These are phyloP conservation scores for Starmerella bombi DNA, from an alignment of 805 yeast species.

Conservation along the genomic window DNA sequence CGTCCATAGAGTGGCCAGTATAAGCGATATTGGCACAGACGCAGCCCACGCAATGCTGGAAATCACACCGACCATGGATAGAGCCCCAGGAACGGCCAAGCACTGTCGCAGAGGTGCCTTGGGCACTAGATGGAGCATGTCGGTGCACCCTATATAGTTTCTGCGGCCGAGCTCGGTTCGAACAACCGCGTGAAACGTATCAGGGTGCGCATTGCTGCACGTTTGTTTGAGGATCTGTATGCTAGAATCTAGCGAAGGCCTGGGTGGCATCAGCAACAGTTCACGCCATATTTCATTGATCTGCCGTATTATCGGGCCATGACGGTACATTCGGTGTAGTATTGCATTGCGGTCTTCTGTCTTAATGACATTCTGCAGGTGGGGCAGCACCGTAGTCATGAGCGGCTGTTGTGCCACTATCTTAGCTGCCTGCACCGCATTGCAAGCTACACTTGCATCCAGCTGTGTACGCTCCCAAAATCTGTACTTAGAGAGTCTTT, in stretches of 20 bases:
- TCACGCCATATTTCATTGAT: conserved; percentile 2
- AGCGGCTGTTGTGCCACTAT: neutral
- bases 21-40: conserved; percentile 2
- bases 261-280: conserved; percentile 5
- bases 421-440: conserved; percentile 13
- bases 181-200: neutral
- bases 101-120: neutral
- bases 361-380: neutral
- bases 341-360: neutral
- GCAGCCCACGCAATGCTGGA: conserved; percentile 5
- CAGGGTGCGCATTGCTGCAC: neutral
- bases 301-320: conserved; percentile 1
- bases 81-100: neutral
- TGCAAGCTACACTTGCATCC: conserved; percentile 4
- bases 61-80: neutral
- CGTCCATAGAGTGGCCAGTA: conserved; percentile 9
- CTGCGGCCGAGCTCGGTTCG: conserved; percentile 8
- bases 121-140: neutral
- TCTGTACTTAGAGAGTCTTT: conserved; percentile 10
- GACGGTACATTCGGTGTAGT: conserved; percentile 1
- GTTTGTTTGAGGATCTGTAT: neutral
- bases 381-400: neutral
- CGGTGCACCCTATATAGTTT: conserved; percentile 2
- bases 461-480: conserved; percentile 8
- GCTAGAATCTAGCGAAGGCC: neutral